Evolutionary conservation across 1,284 basidiomycete species (phyloP).

Genomic region (Cutaneotrichosporon dermatis): DNA sequence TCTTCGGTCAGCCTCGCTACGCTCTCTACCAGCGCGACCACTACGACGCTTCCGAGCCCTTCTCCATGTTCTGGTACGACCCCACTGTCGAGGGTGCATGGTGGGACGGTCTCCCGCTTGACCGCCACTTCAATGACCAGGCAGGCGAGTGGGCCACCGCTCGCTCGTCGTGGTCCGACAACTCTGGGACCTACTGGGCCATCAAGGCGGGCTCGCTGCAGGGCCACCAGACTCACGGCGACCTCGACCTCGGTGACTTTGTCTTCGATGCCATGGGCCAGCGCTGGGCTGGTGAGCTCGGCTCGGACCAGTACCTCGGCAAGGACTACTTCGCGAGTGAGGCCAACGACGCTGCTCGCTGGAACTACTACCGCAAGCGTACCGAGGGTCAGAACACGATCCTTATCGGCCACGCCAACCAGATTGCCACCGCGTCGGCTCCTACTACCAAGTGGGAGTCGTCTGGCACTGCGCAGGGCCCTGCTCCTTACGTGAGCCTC

Average conservation of each 20-base stretch:
- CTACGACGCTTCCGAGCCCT: conserved; percentile 81
- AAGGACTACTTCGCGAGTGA: conserved; percentile 68
- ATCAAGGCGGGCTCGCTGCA: conserved; percentile 77
- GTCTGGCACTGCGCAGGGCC: conserved; percentile 68
- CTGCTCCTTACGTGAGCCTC: conserved; percentile 59
- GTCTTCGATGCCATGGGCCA: conserved; percentile 90
- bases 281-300: conserved; percentile 93
- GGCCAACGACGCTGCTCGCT: conserved; percentile 63
- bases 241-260: conserved; percentile 89
- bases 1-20: conserved; percentile 67
- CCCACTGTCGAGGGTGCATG: conserved; percentile 76
- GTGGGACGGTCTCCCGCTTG: conserved; percentile 81
- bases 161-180: conserved; percentile 88
- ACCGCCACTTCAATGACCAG: conserved; percentile 69
- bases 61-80: conserved; percentile 98
- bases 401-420: conserved; percentile 71
- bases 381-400: conserved; percentile 98
- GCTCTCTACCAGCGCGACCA: conserved; percentile 91
- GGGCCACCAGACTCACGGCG: conserved; percentile 86
- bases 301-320: conserved; percentile 77
- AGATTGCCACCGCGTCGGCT: conserved; percentile 60
- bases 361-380: conserved; percentile 91
- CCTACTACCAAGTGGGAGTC: conserved; percentile 60
- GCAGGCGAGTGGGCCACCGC: conserved; percentile 82
- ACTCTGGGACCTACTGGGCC: conserved; percentile 73